Percentiles rank a stretch among this genome's conserved stretches.
Evolutionary conservation across 2,329 filamentous ascomycete genomes (phyloP).

Genomic region (Aspergillus brasiliensis): DNA sequence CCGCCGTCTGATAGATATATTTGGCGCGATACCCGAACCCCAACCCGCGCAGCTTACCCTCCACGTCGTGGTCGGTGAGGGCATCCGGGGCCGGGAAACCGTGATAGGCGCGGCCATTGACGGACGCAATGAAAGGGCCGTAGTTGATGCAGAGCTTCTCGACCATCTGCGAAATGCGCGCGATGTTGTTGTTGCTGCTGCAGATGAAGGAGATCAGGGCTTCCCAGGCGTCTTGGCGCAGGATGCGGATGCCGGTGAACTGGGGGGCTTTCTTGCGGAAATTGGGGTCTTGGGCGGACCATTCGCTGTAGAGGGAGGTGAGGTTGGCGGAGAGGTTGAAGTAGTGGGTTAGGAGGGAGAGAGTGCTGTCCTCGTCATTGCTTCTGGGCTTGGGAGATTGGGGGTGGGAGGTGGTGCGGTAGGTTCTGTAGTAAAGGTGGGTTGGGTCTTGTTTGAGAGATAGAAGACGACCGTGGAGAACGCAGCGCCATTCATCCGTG

Average conservation of each 20-base stretch:
- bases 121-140: constrained; percentile 70
- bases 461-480: constrained; percentile 80
- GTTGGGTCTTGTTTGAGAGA: constrained; percentile 79
- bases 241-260: constrained; percentile 87
- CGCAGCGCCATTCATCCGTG: constrained; percentile 84
- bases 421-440: constrained; percentile 77
- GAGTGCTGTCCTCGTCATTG: constrained; percentile 60
- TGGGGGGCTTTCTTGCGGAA: constrained; percentile 84
- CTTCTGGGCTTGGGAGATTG: constrained; percentile 9
- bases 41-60: constrained; percentile 74
- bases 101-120: constrained; percentile 74
- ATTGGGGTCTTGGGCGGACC: constrained; percentile 82
- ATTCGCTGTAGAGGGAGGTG: constrained; percentile 75
- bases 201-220: constrained; percentile 93
- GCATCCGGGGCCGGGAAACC: constrained; percentile 81
- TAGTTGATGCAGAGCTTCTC: constrained; percentile 88
- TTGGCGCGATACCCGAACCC: constrained; percentile 95
- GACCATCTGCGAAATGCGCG: constrained; percentile 93
- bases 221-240: constrained; percentile 96
- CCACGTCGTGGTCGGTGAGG: constrained; percentile 73
- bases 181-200: constrained; percentile 98
- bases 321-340: constrained; percentile 83
- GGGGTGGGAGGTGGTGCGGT: constrained; percentile 57
- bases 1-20: constrained; percentile 85
- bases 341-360: constrained; percentile 76